phyloP scores from a whole-genome alignment of 2,329 filamentous ascomycete species.

The Eutypa lata region DNA sequence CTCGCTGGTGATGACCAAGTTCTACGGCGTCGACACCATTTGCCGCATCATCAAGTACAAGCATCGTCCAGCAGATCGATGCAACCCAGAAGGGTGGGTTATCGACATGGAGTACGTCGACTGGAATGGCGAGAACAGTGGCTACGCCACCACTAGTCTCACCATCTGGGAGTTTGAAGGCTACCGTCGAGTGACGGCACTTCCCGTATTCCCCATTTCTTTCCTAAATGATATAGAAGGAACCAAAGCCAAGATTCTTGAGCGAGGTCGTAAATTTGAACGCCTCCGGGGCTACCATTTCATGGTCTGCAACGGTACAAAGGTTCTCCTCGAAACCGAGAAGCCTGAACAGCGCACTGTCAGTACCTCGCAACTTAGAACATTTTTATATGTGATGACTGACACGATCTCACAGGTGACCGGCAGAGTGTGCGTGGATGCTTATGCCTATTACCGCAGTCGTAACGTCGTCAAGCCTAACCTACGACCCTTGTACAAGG shows the following conservation, averaged over 20 bases:
- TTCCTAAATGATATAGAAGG: constrained; percentile 19
- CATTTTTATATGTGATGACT: background rate
- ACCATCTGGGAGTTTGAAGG: constrained; percentile 26
- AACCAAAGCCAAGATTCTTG: constrained; percentile 22
- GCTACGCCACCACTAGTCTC: constrained; percentile 20
- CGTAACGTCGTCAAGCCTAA: constrained; percentile 27
- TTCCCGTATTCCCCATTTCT: constrained; percentile 29
- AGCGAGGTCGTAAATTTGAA: constrained; percentile 31
- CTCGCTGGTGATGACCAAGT: constrained; percentile 27
- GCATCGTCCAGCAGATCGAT: background rate
- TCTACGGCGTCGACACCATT: constrained; percentile 33
- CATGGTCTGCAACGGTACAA: constrained; percentile 25
- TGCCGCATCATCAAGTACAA: constrained; percentile 31
- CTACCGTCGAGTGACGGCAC: constrained; percentile 20
- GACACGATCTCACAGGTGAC: constrained; percentile 6
- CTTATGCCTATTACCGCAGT: constrained; percentile 32
- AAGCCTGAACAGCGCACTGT: constrained; percentile 24
- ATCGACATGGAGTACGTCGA: constrained; percentile 32
- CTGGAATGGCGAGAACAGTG: constrained; percentile 32
- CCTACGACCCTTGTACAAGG: constrained; percentile 16
- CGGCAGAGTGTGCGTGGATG: constrained; percentile 33
- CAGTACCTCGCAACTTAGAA: background rate
- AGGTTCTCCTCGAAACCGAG: constrained; percentile 23
- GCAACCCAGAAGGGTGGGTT: constrained; percentile 17
- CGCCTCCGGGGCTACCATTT: constrained; percentile 31